Percentiles rank a stretch among this genome's conserved stretches.
Evolutionary conservation across 1,284 basidiomycete species (phyloP).

Genomic region (Hymenochaete sp.): DNA sequence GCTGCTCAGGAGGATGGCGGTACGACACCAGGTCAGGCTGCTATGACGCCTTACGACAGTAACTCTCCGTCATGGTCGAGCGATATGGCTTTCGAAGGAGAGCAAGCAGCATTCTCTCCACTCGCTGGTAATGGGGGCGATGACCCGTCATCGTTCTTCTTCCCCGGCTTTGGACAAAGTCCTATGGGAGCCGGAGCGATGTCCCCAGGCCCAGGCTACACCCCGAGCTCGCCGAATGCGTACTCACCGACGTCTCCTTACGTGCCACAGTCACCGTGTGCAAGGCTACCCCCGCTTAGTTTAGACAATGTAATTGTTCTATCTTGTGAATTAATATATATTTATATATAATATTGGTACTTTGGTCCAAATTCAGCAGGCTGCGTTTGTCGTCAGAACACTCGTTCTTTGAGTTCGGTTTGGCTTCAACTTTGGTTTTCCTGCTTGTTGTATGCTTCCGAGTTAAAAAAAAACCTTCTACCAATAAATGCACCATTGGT

Average conservation of each 20-base stretch:
- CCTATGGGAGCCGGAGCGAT: conserved; percentile 72
- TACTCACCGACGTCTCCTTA: conserved; percentile 88
- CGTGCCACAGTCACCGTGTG: conserved; percentile 77
- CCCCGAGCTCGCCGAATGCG: conserved; percentile 72
- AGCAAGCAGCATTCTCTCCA: conserved; percentile 89
- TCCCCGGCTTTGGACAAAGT: conserved; percentile 72
- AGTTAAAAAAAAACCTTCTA: too few relatives aligned
- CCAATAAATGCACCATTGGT: too few relatives aligned
- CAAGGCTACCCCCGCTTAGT: conserved; percentile 72
- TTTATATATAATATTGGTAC: too few relatives aligned
- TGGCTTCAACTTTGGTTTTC: too few relatives aligned
- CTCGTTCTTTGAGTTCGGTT: too few relatives aligned
- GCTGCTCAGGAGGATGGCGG: conserved; percentile 75
- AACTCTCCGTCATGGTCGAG: conserved; percentile 78
- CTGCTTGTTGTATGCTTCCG: too few relatives aligned
- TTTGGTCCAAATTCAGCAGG: too few relatives aligned
- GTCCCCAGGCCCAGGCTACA: conserved; percentile 75
- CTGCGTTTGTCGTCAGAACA: too few relatives aligned
- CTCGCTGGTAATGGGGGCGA: conserved; percentile 85
- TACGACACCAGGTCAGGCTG: conserved; percentile 85
- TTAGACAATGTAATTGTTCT: too few relatives aligned
- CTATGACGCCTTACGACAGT: conserved; percentile 93
- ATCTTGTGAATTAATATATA: too few relatives aligned
- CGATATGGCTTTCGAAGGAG: conserved; percentile 63
- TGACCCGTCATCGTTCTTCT: conserved; percentile 65